Percentiles rank a stretch among this genome's conserved stretches.
Conservation (phyloP, 345 rosid species). For the Acer negundo region DNA sequence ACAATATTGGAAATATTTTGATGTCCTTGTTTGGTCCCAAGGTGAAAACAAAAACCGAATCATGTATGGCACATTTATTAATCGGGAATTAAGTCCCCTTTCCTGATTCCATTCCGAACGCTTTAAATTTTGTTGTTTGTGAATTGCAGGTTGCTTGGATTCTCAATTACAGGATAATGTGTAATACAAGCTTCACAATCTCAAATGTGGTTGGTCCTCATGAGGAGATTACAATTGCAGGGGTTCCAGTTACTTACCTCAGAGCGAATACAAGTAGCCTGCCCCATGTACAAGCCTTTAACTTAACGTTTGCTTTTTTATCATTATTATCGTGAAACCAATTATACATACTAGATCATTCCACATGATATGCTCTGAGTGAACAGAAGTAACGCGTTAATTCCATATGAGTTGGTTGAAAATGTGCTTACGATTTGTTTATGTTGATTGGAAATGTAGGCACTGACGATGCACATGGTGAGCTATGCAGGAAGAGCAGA, state of each 20-base stretch:
- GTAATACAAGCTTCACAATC: slow-evolving; percentile 56
- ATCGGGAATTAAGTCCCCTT: too few relatives aligned
- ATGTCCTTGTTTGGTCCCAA: slow-evolving; percentile 50
- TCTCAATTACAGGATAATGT: slow-evolving; percentile 49
- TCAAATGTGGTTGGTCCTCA: slow-evolving; percentile 58
- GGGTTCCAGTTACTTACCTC: slow-evolving; percentile 44
- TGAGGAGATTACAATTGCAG: slow-evolving; percentile 47
- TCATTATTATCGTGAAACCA: not conserved
- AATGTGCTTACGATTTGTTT: not conserved
- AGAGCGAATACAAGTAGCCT: slow-evolving; percentile 41
- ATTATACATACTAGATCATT: too few relatives aligned
- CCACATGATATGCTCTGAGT: too few relatives aligned
- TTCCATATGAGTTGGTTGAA: not conserved
- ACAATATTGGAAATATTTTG: slow-evolving; percentile 32
- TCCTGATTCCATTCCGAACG: too few relatives aligned
- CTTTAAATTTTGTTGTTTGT: not conserved
- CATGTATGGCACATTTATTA: too few relatives aligned
- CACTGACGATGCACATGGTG: slow-evolving; percentile 67
- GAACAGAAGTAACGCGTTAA: too few relatives aligned
- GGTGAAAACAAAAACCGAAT: slow-evolving; percentile 26
- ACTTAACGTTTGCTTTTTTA: not conserved
- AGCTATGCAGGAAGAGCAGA: slow-evolving; percentile 67
- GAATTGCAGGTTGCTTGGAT: slow-evolving; percentile 40
- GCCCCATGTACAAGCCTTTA: slow-evolving; percentile 43
- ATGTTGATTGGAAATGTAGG: slow-evolving; percentile 29